phyloP scores from a whole-genome alignment of 2,329 filamentous ascomycete species.

The Cryphonectria carpinicola region DNA sequence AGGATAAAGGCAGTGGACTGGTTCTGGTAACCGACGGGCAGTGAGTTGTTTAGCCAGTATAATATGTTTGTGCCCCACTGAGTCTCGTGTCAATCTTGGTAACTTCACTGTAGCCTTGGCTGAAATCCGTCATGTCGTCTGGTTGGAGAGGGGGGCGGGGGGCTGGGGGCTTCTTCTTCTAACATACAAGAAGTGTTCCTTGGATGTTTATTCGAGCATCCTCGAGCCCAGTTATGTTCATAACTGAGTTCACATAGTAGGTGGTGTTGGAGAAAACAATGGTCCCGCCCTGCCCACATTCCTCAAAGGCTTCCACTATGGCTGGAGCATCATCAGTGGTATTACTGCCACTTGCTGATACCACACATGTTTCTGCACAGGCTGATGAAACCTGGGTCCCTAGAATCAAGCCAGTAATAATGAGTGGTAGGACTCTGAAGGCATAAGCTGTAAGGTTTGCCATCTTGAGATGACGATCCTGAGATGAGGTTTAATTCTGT shows the following conservation, averaged over 20 bases:
- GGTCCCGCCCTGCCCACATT: conserved; percentile 44
- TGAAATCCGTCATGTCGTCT: not conserved
- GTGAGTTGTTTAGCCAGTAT: conserved; percentile 50
- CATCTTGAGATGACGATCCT: not conserved
- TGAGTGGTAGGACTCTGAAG: not conserved
- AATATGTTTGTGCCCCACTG: conserved; percentile 44
- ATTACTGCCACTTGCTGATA: conserved; percentile 23
- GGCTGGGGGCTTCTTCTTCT: too few species aligned
- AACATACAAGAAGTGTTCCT: conserved; percentile 41
- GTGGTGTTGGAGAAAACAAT: conserved; percentile 50
- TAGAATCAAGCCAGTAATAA: not conserved
- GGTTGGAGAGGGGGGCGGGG: too few species aligned
- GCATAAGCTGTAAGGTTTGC: not conserved
- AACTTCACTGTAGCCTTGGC: not conserved
- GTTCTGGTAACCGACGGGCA: conserved; percentile 51
- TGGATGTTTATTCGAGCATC: conserved; percentile 49
- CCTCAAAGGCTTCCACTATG: conserved; percentile 45
- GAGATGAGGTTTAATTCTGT: too few species aligned
- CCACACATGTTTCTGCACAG: not conserved
- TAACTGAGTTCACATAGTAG: conserved; percentile 44
- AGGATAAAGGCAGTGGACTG: conserved; percentile 52
- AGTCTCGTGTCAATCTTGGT: not conserved
- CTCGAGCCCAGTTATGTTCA: conserved; percentile 48
- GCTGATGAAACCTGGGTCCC: not conserved
- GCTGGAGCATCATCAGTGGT: conserved; percentile 45